These are phyloP conservation scores for Nothopassalora personata DNA, from an alignment of 2,329 filamentous ascomycete species.

Conservation along the genomic window DNA sequence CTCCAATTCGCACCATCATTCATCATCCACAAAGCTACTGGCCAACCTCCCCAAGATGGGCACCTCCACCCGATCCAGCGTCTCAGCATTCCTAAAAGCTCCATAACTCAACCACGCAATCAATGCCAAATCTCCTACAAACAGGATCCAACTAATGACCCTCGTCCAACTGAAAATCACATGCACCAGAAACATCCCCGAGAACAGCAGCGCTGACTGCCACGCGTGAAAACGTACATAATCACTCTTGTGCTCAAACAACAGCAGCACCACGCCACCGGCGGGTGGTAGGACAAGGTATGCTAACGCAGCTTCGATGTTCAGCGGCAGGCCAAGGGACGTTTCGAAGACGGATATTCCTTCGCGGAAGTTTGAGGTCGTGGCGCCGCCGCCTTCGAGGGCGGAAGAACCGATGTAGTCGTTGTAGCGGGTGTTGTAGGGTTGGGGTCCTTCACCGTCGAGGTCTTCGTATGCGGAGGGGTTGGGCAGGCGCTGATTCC, in stretches of 20 bases:
- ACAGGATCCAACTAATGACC: slow-evolving; percentile 77
- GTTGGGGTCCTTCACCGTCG: slow-evolving; percentile 22
- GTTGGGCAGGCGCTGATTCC: slow-evolving; percentile 37
- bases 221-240: slow-evolving; percentile 97
- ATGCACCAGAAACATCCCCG: slow-evolving; percentile 63
- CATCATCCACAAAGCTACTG: slow-evolving; percentile 85
- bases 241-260: slow-evolving; percentile 90
- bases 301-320: slow-evolving; percentile 85
- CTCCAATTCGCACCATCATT: slow-evolving; percentile 42
- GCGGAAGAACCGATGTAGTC: slow-evolving; percentile 28
- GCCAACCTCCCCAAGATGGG: slow-evolving; percentile 82
- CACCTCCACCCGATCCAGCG: slow-evolving; percentile 67
- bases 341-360: slow-evolving; percentile 80
- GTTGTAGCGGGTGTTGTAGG: slow-evolving; percentile 24
- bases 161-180: slow-evolving; percentile 80
- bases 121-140: slow-evolving; percentile 67
- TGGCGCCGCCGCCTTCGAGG: slow-evolving; percentile 23
- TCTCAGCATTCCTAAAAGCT: slow-evolving; percentile 77
- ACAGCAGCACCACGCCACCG: slow-evolving; percentile 75
- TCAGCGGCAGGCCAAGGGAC: slow-evolving; percentile 75
- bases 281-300: slow-evolving; percentile 81
- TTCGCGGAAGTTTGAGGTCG: slow-evolving; percentile 23
- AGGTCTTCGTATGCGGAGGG: slow-evolving; percentile 31
- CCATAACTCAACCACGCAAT: slow-evolving; percentile 72
- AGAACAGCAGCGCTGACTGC: slow-evolving; percentile 52